Percentiles rank a stretch among this genome's conserved stretches.
phyloP scores from a whole-genome alignment of 1,284 basidiomycete species.

The Microbotryum lychnidis-dioicae region DNA sequence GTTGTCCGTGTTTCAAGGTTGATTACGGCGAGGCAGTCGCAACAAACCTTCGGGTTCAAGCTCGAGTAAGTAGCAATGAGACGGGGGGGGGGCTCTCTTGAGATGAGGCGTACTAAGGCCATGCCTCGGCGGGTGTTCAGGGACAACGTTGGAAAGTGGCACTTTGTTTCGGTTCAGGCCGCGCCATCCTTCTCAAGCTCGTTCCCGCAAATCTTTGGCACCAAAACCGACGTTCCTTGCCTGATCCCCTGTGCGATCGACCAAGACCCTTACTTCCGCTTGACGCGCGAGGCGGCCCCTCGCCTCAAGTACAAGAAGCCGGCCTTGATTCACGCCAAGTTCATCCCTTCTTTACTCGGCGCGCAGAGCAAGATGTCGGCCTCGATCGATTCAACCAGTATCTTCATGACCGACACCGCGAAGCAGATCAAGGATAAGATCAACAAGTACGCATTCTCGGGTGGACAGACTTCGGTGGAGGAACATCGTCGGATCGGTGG shows the following conservation, averaged over 20 bases:
- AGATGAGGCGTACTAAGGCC: too few species aligned
- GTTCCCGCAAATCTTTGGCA: conserved; percentile 96
- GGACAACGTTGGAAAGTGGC: conserved; percentile 96
- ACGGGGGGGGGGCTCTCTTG: too few species aligned
- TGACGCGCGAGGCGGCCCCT: conserved; percentile 88
- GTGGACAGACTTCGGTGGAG: conserved; percentile 71
- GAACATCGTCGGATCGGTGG: conserved; percentile 84
- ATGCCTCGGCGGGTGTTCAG: conserved; percentile 43
- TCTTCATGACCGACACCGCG: conserved; percentile 90
- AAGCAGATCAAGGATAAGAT: conserved; percentile 98
- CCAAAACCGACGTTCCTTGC: conserved; percentile 72
- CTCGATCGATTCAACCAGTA: conserved; percentile 77
- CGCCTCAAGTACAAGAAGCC: conserved; percentile 96
- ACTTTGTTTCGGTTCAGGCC: conserved; percentile 96
- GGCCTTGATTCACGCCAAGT: conserved; percentile 83
- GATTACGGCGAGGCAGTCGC: conserved; percentile 88
- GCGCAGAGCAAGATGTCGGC: conserved; percentile 99
- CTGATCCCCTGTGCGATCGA: conserved; percentile 98
- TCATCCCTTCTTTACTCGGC: conserved; percentile 97
- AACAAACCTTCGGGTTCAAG: conserved; percentile 91
- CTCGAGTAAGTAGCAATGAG: conserved; percentile 60
- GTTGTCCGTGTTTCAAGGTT: conserved; percentile 85
- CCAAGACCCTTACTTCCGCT: conserved; percentile 80
- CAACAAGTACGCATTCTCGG: conserved; percentile 55
- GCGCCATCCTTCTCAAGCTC: conserved; percentile 96